Base-by-base conservation (phyloP, 768 basidiomycete species). In the Hygrophoropsis aurantiaca region DNA sequence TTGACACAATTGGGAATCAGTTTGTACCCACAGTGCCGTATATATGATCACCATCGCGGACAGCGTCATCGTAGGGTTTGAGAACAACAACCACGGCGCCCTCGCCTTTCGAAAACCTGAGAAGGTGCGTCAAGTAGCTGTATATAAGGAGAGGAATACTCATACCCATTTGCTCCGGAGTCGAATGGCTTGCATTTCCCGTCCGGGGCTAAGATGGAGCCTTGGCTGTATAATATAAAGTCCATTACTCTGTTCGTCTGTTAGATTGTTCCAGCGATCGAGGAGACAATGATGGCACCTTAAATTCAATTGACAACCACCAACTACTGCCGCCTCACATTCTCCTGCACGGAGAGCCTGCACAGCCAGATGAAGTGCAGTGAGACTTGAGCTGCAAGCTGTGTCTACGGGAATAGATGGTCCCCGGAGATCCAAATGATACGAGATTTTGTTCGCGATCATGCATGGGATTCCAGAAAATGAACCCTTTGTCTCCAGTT, bases 391-490 rank as follows among this genome's bases (percentile, higher is more conserved):
- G 30, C 74, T 78, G 52, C 79, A 80, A 1, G 75, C 75, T 0
- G 74, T 78, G 49, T 80, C 78, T 0, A 72, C 54, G 6, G 77
- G 73, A 26, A 79, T 47, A 4, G 79, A 80, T 10, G 79, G 79
- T 10, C 78, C 78, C 1, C 59, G 67, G n/a, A 71, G 47, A 41
- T 72, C 68, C 36, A 71, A 60, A 0, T 61, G 59, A 49, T 67
- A 71, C n/a, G 67, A 68, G n/a, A 71, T 57, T 30, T 64, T 55
- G 51, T 71, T 68, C n/a, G 74, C 70, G 6, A 74, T 58, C 58
- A 66, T 69, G 9, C 59, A 51, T 11, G 71, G 66, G 24, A 55
- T 50, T 4, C 58, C 63, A 7, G 66, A 65, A 33, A 75, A 67
- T 1, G 66, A 66, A 5, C 68, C 69, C 11, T 49, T 46, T 11